Evolutionary conservation across 371 early-diverging fungal genomes (phyloP).

Genomic region (Saksenaea vasiformis): DNA sequence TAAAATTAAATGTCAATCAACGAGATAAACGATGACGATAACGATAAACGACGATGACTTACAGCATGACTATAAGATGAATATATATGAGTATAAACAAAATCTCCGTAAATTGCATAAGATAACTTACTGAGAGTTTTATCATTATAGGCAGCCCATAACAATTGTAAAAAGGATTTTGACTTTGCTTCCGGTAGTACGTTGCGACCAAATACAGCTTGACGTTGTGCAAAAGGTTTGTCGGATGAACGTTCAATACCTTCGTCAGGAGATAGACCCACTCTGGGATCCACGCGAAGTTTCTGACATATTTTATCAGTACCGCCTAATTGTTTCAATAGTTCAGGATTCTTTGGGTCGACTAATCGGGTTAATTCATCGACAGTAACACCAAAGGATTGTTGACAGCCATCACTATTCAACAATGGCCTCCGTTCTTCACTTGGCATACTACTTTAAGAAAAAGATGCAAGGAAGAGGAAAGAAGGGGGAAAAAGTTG

Average conservation of each 20-base stretch:
- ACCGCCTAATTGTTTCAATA: constrained; percentile 72
- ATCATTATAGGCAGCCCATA: constrained; percentile 72
- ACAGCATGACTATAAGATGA: constrained; percentile 5
- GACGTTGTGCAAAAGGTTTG: constrained; percentile 60
- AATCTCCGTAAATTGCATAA: neutral
- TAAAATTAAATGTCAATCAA: constrained; percentile 13
- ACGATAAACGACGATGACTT: neutral
- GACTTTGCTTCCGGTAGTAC: constrained; percentile 68
- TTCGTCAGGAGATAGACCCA: constrained; percentile 72
- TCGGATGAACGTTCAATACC: constrained; percentile 33
- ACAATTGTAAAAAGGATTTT: constrained; percentile 60
- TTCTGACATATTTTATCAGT: constrained; percentile 56
- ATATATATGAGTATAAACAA: neutral
- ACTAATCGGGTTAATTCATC: constrained; percentile 57
- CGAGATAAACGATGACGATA: constrained; percentile 7
- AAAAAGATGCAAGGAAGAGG: constrained; percentile 7
- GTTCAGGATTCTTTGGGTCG: constrained; percentile 71
- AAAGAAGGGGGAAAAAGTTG: constrained; percentile 8
- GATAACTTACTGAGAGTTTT: constrained; percentile 59
- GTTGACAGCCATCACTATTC: constrained; percentile 11
- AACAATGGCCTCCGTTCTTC: constrained; percentile 40
- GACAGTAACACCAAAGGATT: constrained; percentile 47
- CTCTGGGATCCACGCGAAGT: constrained; percentile 63
- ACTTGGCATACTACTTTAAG: constrained; percentile 16
- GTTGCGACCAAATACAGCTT: constrained; percentile 71